Base-by-base conservation (phyloP, 208 protist genomes). In the Acanthamoeba polyphaga region DNA sequence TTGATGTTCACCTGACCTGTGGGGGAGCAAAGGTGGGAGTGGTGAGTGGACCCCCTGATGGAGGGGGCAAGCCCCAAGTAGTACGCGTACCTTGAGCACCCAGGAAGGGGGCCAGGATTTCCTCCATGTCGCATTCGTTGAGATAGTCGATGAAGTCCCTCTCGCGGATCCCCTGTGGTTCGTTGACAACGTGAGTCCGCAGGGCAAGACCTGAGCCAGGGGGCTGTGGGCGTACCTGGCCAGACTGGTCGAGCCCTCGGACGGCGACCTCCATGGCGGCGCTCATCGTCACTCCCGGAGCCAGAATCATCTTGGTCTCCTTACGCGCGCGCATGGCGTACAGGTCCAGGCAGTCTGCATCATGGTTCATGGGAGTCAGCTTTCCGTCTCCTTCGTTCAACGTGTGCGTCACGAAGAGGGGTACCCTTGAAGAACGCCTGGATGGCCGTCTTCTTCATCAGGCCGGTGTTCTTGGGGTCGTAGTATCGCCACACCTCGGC, bases 71-170 rank as follows among this genome's bases (percentile, higher is more conserved):
- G 34, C 34, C 34, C 34, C 34, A 34, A 34, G 34, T 34, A 34
- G 38, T 22, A 32, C 70, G 24, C 58, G 22, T 64, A 72, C 62
- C 32, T n/a, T 51, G 58, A 3, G 3, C 0, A 6, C 32, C 53
- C 3, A 80, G 38, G 64, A 93, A 93, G 32, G 70, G 70, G 0
- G 49, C 62, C n/a, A 93, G 27, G 46, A 80, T 62, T 64, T 93
- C 89, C 89, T 93, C 89, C 29, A 93, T 19, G 89, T 80, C 68
- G 51, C 89, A 93, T 15, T 93, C 89, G 49, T 93, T 93, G 17
- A 93, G 58, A 38, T 80, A 80, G n/a, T 93, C 89, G 1, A 93
- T 24, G 38, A 93, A 93, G 4, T 72, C 89, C 38, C 51, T 80
- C 66, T 93, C 49, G 51, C 51, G 38, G 29, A 93, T 80, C 64